Percentiles rank a stretch among this genome's conserved stretches.
Evolutionary conservation across 352 stramenopile genomes (phyloP).

Genomic region (Globisporangium lucens): DNA sequence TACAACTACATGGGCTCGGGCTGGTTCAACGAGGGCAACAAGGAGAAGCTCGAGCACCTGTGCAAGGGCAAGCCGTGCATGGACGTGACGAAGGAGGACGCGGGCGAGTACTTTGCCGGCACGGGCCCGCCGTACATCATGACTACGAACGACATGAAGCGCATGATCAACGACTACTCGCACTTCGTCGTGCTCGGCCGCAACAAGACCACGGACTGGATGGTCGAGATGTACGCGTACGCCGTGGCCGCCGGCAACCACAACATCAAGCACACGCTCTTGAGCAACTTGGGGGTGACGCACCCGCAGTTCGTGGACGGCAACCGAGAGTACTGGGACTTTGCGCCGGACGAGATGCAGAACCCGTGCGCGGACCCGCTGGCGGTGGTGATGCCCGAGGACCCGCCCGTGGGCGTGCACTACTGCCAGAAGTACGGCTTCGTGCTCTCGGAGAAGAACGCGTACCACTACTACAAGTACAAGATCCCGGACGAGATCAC

Average conservation of each 20-base stretch:
- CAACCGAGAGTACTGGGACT: constrained; percentile 43
- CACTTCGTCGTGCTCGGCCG: constrained; percentile 38
- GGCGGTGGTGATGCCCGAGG: constrained; percentile 33
- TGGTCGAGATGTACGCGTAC: constrained; percentile 63
- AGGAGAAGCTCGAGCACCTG: constrained; percentile 30
- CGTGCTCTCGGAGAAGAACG: constrained; percentile 33
- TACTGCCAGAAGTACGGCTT: constrained; percentile 59
- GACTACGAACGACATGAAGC: constrained; percentile 38
- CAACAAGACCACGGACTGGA: constrained; percentile 38
- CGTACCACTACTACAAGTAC: constrained; percentile 60
- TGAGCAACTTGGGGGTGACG: constrained; percentile 41
- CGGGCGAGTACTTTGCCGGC: constrained; percentile 39
- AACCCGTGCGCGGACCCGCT: constrained; percentile 38
- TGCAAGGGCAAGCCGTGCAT: constrained; percentile 32
- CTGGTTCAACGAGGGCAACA: constrained; percentile 29
- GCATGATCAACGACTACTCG: constrained; percentile 56
- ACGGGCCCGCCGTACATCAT: constrained; percentile 60
- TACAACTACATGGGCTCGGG: constrained; percentile 36
- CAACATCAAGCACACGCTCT: constrained; percentile 50
- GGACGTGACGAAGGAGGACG: constrained; percentile 32
- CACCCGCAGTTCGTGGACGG: constrained; percentile 30
- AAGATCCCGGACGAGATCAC: constrained; percentile 41
- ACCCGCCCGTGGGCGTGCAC: constrained; percentile 44
- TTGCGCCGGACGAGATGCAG: constrained; percentile 25
- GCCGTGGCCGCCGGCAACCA: constrained; percentile 44